Evolutionary conservation across 140 eudicot genomes (phyloP), one percentile per base, ranked within the genome.

Genomic region (Artemisia princeps): DNA sequence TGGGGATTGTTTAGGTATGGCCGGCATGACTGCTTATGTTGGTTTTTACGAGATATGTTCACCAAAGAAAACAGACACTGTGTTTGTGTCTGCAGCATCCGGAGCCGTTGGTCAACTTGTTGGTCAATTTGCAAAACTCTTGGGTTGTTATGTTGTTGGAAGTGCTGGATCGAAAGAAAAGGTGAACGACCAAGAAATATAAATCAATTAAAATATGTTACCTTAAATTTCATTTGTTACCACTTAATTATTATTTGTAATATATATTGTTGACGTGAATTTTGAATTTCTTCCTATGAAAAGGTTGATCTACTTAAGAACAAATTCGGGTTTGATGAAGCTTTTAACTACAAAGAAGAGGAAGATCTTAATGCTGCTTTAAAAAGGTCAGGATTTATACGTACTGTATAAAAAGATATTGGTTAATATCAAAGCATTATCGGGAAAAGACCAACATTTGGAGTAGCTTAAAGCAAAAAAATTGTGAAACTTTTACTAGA

Each of bases 81-180:
- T 87, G 13, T 84, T 50, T 51, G 24, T 87, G 62, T 87, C 95
- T 9, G 84, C 95, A 1, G 95, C 95, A 46, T 84, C 92, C 10
- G 95, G 95, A 13, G 95, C 95, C 7, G 84, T 87, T 62, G 95
- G 95, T 42, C 95, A 87, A 76, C 88, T 87, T 56, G 95, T 84
- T 61, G 95, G 95, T 11, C 91, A 87, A 70, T 80, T 84, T 64
- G 95, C 95, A n/a, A 84, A 87, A 81, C 62, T 37, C 19, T 24
- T 12, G 1, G 80, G 80, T 23, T 76, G 80, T 71, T 70, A 76
- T 70, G 80, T 76, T 20, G 72, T 76, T 16, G 76, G 80, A 64
- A 70, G 72, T 76, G 80, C 72, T 15, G 80, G 76, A 14, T 63
- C 76, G 1, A 56, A 76, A 20, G 80, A 76, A 30, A 76, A 76